Percentiles rank a stretch among this genome's conserved stretches.
Evolutionary conservation across 2,329 filamentous ascomycete species (phyloP).

Genomic region (Epichloe gansuensis): DNA sequence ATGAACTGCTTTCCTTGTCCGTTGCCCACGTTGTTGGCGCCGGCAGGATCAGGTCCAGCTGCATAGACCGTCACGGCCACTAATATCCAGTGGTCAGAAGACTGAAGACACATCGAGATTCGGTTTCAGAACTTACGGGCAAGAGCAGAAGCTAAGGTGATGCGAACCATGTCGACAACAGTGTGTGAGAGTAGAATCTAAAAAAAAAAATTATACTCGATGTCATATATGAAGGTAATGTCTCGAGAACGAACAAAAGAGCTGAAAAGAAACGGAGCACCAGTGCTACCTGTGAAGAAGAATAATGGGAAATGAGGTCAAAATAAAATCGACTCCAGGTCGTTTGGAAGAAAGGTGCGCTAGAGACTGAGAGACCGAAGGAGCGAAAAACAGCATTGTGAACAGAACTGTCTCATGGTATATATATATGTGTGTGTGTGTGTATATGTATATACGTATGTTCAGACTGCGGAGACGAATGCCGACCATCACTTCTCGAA

Average conservation of each 20-base stretch:
- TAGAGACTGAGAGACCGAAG: not conserved
- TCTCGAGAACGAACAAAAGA: not conserved
- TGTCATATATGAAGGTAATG: too few relatives aligned
- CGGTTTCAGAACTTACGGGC: slow-evolving; percentile 13
- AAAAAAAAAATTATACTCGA: too few relatives aligned
- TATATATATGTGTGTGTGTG: not conserved
- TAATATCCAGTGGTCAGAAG: not conserved
- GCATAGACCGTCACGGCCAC: slow-evolving; percentile 9
- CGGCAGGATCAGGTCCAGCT: slow-evolving; percentile 6
- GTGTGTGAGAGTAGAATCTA: not conserved
- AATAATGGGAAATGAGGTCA: not conserved
- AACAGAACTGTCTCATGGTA: too few relatives aligned
- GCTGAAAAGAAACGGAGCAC: not conserved
- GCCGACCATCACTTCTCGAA: not conserved
- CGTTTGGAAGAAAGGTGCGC: not conserved
- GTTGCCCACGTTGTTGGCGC: slow-evolving; percentile 15
- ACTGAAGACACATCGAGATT: not conserved
- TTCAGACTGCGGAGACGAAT: not conserved
- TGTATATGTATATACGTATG: not conserved
- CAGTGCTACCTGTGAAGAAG: not conserved
- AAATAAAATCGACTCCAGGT: slow-evolving; percentile 3
- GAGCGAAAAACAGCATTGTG: too few relatives aligned
- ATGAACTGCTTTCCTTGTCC: slow-evolving; percentile 17
- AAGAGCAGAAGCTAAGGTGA: slow-evolving; percentile 13
- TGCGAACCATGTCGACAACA: slow-evolving; percentile 14